phyloP scores from a whole-genome alignment of 331 rosid species.

The Telfairia occidentalis region DNA sequence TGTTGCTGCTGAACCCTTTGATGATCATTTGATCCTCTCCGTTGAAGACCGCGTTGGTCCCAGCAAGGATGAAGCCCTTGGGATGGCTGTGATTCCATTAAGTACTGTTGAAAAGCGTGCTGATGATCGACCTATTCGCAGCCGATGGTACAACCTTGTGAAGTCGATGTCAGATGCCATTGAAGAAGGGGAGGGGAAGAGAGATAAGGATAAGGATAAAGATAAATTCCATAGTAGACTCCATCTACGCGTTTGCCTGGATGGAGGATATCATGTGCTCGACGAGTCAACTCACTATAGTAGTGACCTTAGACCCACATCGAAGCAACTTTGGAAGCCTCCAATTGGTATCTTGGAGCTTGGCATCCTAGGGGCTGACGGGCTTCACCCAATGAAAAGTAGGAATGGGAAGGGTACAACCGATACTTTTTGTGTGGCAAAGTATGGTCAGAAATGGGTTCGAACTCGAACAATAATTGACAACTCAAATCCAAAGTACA shows the following conservation, averaged over 20 bases:
- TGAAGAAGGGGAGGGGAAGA: conserved; percentile 41
- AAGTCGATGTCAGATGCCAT: conserved; percentile 44
- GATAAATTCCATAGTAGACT: conserved; percentile 39
- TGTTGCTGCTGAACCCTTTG: conserved; percentile 90
- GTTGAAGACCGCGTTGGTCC: conserved; percentile 68
- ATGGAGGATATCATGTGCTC: conserved; percentile 93
- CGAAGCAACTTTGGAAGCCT: conserved; percentile 78
- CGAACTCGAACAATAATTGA: conserved; percentile 72
- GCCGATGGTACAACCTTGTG: conserved; percentile 56
- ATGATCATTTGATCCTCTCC: conserved; percentile 48
- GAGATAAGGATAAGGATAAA: conserved; percentile 26
- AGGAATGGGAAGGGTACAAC: conserved; percentile 59
- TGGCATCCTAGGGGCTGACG: conserved; percentile 58
- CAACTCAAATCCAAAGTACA: conserved; percentile 59
- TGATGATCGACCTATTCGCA: conserved; percentile 43
- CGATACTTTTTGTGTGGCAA: conserved; percentile 85
- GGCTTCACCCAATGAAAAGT: conserved; percentile 68
- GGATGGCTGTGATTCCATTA: conserved; percentile 49
- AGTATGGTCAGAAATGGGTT: conserved; percentile 86
- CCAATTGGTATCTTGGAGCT: conserved; percentile 71
- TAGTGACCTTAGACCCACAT: conserved; percentile 79
- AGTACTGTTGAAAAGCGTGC: conserved; percentile 58
- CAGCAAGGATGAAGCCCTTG: conserved; percentile 61
- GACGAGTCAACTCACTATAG: conserved; percentile 81
- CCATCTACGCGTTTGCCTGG: conserved; percentile 67